Percentiles rank a stretch among this genome's conserved stretches.
These are phyloP conservation scores for Exophiala calicioides DNA, from an alignment of 2,329 filamentous ascomycete genomes.

Conservation along the genomic window DNA sequence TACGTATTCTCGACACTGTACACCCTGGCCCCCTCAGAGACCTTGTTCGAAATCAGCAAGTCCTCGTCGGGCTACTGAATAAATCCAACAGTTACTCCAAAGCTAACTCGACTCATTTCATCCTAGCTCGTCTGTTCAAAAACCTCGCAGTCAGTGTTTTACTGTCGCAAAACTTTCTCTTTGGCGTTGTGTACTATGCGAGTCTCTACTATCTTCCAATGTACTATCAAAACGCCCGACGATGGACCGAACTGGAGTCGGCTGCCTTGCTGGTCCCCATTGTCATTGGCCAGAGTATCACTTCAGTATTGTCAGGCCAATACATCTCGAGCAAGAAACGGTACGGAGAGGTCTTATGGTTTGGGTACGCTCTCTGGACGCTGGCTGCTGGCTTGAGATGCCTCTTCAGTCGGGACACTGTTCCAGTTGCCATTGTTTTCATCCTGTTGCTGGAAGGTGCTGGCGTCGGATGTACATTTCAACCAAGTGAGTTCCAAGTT, in stretches of 20 bases:
- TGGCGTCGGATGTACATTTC: conserved; percentile 57
- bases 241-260: conserved; percentile 48
- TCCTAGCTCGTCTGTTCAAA: conserved; percentile 54
- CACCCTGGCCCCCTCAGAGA: too few relatives aligned
- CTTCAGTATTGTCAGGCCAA: conserved; percentile 51
- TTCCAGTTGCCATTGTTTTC: conserved; percentile 53
- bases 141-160: conserved; percentile 57
- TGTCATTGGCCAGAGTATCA: conserved; percentile 48
- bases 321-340: conserved; percentile 60
- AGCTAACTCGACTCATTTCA: too few relatives aligned
- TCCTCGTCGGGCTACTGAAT: too few relatives aligned
- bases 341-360: conserved; percentile 62
- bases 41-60: too few relatives aligned
- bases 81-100: too few relatives aligned
- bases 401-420: conserved; percentile 48
- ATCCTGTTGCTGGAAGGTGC: conserved; percentile 54
- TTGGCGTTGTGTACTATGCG: conserved; percentile 61
- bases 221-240: conserved; percentile 61
- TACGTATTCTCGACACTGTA: too few relatives aligned
- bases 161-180: conserved; percentile 60
- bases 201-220: conserved; percentile 63
- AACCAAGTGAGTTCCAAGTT: too few relatives aligned
- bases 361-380: conserved; percentile 49
- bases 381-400: conserved; percentile 57
- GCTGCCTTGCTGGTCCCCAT: conserved; percentile 56